These are phyloP conservation scores for Dothistroma pini DNA, from an alignment of 2,329 filamentous ascomycete species.

Conservation along the genomic window DNA sequence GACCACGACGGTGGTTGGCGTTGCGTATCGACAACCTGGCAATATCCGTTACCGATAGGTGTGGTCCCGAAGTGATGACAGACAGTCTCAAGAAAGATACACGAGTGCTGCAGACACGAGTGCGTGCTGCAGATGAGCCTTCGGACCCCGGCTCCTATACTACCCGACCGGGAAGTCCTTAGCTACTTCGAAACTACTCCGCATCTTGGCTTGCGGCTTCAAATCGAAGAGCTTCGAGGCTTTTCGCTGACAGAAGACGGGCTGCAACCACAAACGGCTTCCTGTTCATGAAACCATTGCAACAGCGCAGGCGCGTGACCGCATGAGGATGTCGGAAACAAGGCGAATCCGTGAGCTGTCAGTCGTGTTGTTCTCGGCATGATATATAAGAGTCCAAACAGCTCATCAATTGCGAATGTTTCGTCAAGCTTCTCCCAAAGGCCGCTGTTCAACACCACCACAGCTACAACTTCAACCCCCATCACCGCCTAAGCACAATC, in stretches of 20 bases:
- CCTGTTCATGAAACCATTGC: too few relatives aligned
- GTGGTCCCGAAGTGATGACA: too few relatives aligned
- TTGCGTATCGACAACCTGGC: slow-evolving; percentile 39
- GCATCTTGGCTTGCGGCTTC: neutral
- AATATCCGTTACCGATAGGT: too few relatives aligned
- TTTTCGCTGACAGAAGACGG: neutral
- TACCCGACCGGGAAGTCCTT: neutral
- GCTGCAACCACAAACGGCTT: neutral
- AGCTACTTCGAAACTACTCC: neutral
- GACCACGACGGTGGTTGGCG: slow-evolving; percentile 38
- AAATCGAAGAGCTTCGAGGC: neutral
- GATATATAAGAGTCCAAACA: neutral
- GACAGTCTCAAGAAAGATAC: too few relatives aligned
- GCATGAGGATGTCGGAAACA: neutral
- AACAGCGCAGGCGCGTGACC: neutral
- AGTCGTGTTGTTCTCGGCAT: neutral
- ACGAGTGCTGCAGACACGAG: too few relatives aligned
- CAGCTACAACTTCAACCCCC: too few relatives aligned
- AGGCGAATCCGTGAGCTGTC: neutral
- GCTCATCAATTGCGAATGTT: neutral
- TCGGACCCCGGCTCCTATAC: neutral
- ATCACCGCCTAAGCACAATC: too few relatives aligned
- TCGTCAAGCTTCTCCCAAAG: too few relatives aligned
- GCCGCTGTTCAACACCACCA: too few relatives aligned
- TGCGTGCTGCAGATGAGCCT: neutral